These are phyloP conservation scores for Auriscalpium orientale DNA, from an alignment of 768 basidiomycete genomes.

Conservation along the genomic window DNA sequence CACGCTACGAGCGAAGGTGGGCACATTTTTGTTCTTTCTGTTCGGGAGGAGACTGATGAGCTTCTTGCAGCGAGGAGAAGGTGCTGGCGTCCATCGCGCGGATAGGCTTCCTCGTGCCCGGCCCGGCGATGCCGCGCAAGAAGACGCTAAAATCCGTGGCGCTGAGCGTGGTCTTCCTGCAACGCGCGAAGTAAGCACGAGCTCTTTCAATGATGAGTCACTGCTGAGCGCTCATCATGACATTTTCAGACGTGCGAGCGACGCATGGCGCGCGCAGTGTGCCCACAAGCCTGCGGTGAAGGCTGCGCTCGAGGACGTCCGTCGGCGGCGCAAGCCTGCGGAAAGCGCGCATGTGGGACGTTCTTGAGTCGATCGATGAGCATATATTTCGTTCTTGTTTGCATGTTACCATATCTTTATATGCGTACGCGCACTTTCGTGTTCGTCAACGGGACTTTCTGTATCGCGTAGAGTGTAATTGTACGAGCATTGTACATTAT, in stretches of 20 bases:
- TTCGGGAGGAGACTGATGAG: not conserved
- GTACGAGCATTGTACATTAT: too few species aligned
- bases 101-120: conserved; percentile 57
- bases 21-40: conserved; percentile 6
- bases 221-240: conserved; percentile 1
- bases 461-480: too few species aligned
- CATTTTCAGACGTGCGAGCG: conserved; percentile 46
- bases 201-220: not conserved
- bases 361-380: too few species aligned
- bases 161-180: conserved; percentile 54
- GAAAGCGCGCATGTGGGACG: not conserved
- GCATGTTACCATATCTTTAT: too few species aligned
- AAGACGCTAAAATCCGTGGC: conserved; percentile 52
- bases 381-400: too few species aligned
- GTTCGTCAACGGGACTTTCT: too few species aligned
- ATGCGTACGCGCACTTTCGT: too few species aligned
- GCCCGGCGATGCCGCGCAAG: conserved; percentile 30
- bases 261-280: conserved; percentile 56
- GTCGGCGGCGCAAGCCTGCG: conserved; percentile 22
- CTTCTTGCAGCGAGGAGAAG: conserved; percentile 48
- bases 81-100: conserved; percentile 70
- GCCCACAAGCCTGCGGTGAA: conserved; percentile 53
- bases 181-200: conserved; percentile 48
- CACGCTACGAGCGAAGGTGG: conserved; percentile 65
- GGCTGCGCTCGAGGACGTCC: conserved; percentile 65